phyloP scores from a whole-genome alignment of 2,329 filamentous ascomycete species.

The Coccinonectria pachysandricola region DNA sequence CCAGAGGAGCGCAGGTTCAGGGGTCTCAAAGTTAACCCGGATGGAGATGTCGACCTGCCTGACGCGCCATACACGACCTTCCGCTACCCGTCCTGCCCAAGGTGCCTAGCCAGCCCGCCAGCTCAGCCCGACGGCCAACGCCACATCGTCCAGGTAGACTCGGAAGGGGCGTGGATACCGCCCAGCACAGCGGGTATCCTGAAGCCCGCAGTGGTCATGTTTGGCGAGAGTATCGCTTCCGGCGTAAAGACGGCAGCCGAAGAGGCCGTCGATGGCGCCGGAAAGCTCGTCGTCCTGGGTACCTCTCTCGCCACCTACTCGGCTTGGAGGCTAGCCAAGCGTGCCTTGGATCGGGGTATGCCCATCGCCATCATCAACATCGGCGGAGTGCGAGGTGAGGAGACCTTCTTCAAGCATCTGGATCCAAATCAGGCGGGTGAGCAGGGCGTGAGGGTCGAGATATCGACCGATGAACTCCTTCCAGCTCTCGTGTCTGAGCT shows the following conservation, averaged over 20 bases:
- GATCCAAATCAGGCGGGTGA: conserved; percentile 40
- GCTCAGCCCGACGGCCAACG: conserved; percentile 41
- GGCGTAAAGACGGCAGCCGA: conserved; percentile 68
- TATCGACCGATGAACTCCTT: conserved; percentile 47
- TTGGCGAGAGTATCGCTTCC: conserved; percentile 74
- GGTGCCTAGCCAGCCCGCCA: conserved; percentile 59
- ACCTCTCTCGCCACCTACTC: conserved; percentile 93
- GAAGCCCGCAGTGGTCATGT: conserved; percentile 93
- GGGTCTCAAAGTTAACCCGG: conserved; percentile 78
- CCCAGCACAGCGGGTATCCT: conserved; percentile 65
- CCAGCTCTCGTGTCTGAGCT: conserved; percentile 46
- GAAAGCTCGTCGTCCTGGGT: conserved; percentile 67
- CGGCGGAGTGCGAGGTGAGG: conserved; percentile 72
- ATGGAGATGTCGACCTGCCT: conserved; percentile 87
- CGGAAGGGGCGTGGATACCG: conserved; percentile 67
- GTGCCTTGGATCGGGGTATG: conserved; percentile 72
- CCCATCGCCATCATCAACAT: conserved; percentile 82
- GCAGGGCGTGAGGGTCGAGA: conserved; percentile 45
- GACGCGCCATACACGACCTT: conserved; percentile 83
- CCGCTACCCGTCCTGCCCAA: conserved; percentile 80
- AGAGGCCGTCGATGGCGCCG: conserved; percentile 65
- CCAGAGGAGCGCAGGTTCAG: conserved; percentile 54
- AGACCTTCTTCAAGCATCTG: conserved; percentile 54
- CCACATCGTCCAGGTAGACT: conserved; percentile 57
- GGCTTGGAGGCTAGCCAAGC: conserved; percentile 80